Base-by-base conservation (phyloP, 2,329 filamentous ascomycete genomes). In the Apiospora saccharicola region DNA sequence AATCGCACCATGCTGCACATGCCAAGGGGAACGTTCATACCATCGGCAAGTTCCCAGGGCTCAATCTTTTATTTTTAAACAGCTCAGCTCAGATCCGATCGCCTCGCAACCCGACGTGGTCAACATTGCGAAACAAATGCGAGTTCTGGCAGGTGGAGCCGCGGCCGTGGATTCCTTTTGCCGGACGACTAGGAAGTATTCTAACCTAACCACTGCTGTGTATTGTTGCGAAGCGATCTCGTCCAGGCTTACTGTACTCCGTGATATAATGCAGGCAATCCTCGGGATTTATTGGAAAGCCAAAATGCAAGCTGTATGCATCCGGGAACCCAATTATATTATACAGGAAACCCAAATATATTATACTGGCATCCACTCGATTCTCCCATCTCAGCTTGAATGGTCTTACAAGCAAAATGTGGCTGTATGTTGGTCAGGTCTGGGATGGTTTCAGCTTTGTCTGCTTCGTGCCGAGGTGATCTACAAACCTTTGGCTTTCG, bases 101-200 rank as follows among this genome's bases (percentile, higher is more conserved):
- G 57, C 22, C 57, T 64, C 30, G 57, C 57, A 64, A 2, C 57
- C 57, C 19, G 30, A 41, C 34, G 16, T 14, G 57, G 19, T 37
- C 14, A 2, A 64, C n/a, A 7, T 64, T n/a, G 22, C 57, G 19
- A 64, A 64, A 64, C 57, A 41, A 10, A 34, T 64, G 13, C 30
- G 22, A 10, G 19, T 49, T 49, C 46, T n/a, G 57, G 57, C 19
- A 41, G 57, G 34, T 64, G 57, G 57, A 64, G 57, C 57, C 34
- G 34, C 19, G 19, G 22, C 34, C 10, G 34, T n/a, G 19, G 14
- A 41, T 41, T 41, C 34, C 16, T 7, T 22, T 16, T 6, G 22
- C 30, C 13, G 19, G 26, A 16, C 19, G 26, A 7, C 16, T 37
- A 34, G 53, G 19, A 34, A 34, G 10, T 8, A 61, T 19, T 41